Percentiles rank a stretch among this genome's conserved stretches.
Evolutionary conservation across 2,329 filamentous ascomycete species (phyloP).

Genomic region (Diaporthe vexans): DNA sequence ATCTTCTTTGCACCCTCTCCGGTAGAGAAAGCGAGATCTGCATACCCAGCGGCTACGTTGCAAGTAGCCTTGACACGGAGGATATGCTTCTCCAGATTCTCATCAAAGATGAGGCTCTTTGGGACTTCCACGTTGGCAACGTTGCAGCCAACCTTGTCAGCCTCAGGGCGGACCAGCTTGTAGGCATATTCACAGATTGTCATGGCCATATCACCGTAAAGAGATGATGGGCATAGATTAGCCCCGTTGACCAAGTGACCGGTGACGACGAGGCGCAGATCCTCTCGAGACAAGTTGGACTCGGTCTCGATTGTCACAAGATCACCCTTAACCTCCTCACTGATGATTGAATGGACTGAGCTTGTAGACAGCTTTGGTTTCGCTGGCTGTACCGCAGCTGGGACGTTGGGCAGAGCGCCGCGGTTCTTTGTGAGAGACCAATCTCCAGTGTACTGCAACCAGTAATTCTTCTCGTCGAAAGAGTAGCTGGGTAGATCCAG

Average conservation of each 20-base stretch:
- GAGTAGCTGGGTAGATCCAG: slow-evolving; percentile 77
- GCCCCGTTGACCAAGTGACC: slow-evolving; percentile 79
- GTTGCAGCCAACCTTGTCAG: slow-evolving; percentile 71
- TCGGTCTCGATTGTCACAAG: slow-evolving; percentile 73
- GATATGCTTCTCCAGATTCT: slow-evolving; percentile 65
- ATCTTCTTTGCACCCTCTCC: slow-evolving; percentile 70
- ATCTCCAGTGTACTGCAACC: slow-evolving; percentile 75
- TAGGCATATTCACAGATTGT: slow-evolving; percentile 76
- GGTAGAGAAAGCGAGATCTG: slow-evolving; percentile 71
- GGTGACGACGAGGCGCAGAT: slow-evolving; percentile 70
- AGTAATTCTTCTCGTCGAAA: slow-evolving; percentile 82
- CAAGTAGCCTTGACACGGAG: slow-evolving; percentile 73
- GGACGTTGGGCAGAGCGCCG: slow-evolving; percentile 54
- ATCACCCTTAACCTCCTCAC: slow-evolving; percentile 73
- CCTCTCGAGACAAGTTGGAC: slow-evolving; percentile 74
- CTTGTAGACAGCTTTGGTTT: slow-evolving; percentile 74
- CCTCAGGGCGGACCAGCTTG: slow-evolving; percentile 71
- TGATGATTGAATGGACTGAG: slow-evolving; percentile 74
- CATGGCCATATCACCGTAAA: slow-evolving; percentile 64
- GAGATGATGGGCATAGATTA: slow-evolving; percentile 73
- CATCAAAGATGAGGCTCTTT: slow-evolving; percentile 76
- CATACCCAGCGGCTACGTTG: slow-evolving; percentile 67
- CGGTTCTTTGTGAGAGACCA: slow-evolving; percentile 81
- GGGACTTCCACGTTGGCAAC: slow-evolving; percentile 77
- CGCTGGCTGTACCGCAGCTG: slow-evolving; percentile 52